phyloP scores from a whole-genome alignment of 2,329 filamentous ascomycete genomes.

The Cercospora sesami region DNA sequence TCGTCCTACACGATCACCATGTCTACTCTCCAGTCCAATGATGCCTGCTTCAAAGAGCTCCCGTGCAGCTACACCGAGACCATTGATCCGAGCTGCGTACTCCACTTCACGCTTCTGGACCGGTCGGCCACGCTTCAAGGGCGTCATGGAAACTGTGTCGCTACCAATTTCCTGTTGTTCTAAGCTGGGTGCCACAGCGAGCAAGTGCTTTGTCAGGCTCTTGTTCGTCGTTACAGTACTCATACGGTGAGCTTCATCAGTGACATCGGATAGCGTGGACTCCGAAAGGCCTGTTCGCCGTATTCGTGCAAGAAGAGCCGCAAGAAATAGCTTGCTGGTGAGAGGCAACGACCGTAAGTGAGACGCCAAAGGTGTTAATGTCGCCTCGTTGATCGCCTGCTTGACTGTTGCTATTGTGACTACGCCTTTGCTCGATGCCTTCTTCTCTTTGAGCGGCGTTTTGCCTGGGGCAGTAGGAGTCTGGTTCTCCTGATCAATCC shows the following conservation, averaged over 20 bases:
- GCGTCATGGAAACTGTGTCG: conserved; percentile 37
- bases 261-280: conserved; percentile 81
- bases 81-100: conserved; percentile 52
- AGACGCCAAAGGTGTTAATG: conserved; percentile 86
- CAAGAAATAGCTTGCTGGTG: conserved; percentile 79
- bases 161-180: conserved; percentile 26
- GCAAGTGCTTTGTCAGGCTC: conserved; percentile 62
- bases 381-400: conserved; percentile 91
- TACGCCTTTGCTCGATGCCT: conserved; percentile 49
- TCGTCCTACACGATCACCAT: conserved; percentile 82
- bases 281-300: conserved; percentile 83
- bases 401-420: conserved; percentile 95
- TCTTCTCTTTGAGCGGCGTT: conserved; percentile 43
- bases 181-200: conserved; percentile 44
- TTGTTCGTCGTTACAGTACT: conserved; percentile 59
- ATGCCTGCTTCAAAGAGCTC: conserved; percentile 86
- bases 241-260: conserved; percentile 79
- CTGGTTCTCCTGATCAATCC: conserved; percentile 36
- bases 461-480: conserved; percentile 65
- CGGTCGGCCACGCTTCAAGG: conserved; percentile 37
- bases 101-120: conserved; percentile 37
- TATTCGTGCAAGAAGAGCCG: conserved; percentile 74
- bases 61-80: conserved; percentile 71
- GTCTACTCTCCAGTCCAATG: conserved; percentile 73
- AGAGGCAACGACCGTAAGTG: conserved; percentile 81